phyloP scores from a whole-genome alignment of 148 eudicot genomes.

The Rhododendron henanense region DNA sequence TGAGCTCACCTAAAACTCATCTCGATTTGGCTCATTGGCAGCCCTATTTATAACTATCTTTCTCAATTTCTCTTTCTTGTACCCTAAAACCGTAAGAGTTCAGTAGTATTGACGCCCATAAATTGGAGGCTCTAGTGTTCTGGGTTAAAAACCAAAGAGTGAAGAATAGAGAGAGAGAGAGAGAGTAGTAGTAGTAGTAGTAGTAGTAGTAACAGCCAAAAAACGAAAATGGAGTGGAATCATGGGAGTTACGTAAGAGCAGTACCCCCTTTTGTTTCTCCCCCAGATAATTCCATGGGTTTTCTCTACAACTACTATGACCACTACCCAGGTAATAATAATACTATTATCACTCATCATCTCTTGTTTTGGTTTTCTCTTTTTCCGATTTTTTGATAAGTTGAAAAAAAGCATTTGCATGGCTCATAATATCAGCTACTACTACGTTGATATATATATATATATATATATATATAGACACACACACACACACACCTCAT shows the following conservation, averaged over 20 bases:
- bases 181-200: not conserved
- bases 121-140: too few relatives aligned
- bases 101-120: too few relatives aligned
- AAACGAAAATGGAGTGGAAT: conserved; percentile 46
- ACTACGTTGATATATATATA: too few relatives aligned
- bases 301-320: conserved; percentile 49
- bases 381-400: too few relatives aligned
- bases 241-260: conserved; percentile 18
- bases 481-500: too few relatives aligned
- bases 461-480: too few relatives aligned
- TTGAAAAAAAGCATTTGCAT: not conserved
- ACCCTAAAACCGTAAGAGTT: too few relatives aligned
- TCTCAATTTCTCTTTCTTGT: too few relatives aligned
- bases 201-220: not conserved
- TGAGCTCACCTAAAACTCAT: too few relatives aligned
- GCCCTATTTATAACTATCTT: too few relatives aligned
- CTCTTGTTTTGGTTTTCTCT: not conserved
- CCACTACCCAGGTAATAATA: conserved; percentile 28
- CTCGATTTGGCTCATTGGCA: too few relatives aligned
- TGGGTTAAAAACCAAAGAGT: too few relatives aligned
- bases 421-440: not conserved
- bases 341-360: not conserved
- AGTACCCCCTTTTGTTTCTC: conserved; percentile 31
- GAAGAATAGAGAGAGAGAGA: not conserved
- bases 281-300: conserved; percentile 41